phyloP scores from a whole-genome alignment of 805 yeast genomes.

The Kuraishia molischiana region DNA sequence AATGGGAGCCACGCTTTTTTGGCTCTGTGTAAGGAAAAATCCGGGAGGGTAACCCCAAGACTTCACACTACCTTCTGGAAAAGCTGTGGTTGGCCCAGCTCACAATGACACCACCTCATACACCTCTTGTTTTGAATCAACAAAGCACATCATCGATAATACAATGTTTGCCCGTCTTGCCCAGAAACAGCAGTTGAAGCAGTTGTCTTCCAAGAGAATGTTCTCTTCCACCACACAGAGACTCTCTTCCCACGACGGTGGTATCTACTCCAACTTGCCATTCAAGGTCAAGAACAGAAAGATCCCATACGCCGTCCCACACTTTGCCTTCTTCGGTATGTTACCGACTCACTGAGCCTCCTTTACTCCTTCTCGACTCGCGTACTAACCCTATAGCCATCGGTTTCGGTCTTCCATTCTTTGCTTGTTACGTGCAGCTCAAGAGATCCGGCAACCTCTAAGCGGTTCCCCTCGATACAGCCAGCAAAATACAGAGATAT shows the following conservation, averaged over 20 bases:
- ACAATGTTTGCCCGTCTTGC: conserved; percentile 20
- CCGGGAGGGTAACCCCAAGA: conserved; percentile 8
- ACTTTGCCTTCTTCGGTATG: conserved; percentile 65
- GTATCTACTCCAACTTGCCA: conserved; percentile 88
- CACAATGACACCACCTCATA: too few species aligned
- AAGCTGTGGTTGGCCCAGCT: too few species aligned
- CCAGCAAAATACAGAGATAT: too few species aligned
- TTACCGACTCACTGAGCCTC: conserved; percentile 2
- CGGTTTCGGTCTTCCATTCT: conserved; percentile 71
- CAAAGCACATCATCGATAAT: neutral
- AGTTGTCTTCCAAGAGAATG: conserved; percentile 24
- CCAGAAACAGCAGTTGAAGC: conserved; percentile 11
- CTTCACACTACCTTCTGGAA: conserved; percentile 3
- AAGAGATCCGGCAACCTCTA: conserved; percentile 70
- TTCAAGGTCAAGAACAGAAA: conserved; percentile 91
- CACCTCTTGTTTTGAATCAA: too few species aligned
- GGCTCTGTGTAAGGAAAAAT: too few species aligned
- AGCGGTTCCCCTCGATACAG: too few species aligned
- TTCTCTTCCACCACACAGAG: conserved; percentile 42
- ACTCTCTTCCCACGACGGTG: conserved; percentile 43
- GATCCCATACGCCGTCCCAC: conserved; percentile 77
- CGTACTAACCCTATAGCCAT: conserved; percentile 19
- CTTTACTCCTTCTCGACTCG: neutral
- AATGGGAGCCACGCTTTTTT: neutral
- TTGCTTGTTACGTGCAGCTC: conserved; percentile 70